Percentiles rank a stretch among this genome's conserved stretches.
Evolutionary conservation across 768 basidiomycete species (phyloP).

Genomic region (Lentinula lateritia): DNA sequence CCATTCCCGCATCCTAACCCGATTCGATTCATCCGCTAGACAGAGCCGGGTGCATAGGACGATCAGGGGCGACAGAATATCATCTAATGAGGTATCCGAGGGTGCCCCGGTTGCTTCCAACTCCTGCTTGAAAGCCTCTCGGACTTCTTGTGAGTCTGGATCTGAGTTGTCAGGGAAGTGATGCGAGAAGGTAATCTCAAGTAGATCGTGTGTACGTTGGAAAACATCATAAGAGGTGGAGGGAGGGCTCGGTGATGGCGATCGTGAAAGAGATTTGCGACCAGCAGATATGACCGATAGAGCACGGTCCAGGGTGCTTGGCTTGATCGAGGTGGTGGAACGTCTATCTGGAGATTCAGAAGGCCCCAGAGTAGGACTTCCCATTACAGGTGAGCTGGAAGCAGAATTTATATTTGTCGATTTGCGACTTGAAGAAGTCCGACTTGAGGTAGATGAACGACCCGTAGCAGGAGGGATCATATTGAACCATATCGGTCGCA

Average conservation of each 20-base stretch:
- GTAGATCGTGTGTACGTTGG: conserved; percentile 59
- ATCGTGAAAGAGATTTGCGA: conserved; percentile 45
- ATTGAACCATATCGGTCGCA: conserved; percentile 62
- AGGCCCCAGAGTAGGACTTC: conserved; percentile 30
- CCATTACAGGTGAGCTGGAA: conserved; percentile 27
- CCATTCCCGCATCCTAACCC: conserved; percentile 55
- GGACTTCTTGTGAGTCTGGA: conserved; percentile 59
- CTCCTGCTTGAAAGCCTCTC: conserved; percentile 44
- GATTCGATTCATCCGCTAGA: conserved; percentile 52
- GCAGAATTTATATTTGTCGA: conserved; percentile 31
- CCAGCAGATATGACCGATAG: conserved; percentile 48
- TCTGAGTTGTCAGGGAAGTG: conserved; percentile 65
- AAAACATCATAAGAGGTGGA: conserved; percentile 41
- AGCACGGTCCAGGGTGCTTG: conserved; percentile 53
- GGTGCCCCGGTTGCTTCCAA: conserved; percentile 7
- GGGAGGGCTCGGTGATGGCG: conserved; percentile 35
- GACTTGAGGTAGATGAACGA: conserved; percentile 10
- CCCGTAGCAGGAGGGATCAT: conserved; percentile 18
- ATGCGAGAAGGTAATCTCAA: conserved; percentile 52
- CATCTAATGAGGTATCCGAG: conserved; percentile 62
- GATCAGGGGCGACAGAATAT: conserved; percentile 69
- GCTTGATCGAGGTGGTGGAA: conserved; percentile 21
- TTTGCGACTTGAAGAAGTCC: conserved; percentile 26
- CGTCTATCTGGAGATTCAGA: conserved; percentile 13
- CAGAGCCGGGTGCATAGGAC: conserved; percentile 72